Percentiles rank a stretch among this genome's conserved stretches.
phyloP scores from a whole-genome alignment of 306 rosid species.

The Leucaena leucocephala region DNA sequence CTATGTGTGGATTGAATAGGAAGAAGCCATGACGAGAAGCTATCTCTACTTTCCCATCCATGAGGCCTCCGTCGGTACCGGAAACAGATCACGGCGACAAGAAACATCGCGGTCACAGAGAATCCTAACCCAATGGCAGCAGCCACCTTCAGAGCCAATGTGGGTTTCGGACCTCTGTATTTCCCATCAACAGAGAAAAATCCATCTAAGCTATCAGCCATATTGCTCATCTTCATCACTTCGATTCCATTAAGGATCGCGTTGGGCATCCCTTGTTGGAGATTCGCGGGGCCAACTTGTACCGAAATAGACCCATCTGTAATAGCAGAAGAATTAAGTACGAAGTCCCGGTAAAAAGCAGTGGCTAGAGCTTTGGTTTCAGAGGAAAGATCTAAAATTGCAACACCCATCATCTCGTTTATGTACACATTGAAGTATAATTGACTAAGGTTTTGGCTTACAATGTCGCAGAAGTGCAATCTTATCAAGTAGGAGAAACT shows the following conservation, averaged over 20 bases:
- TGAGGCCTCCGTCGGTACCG: slow-evolving; percentile 62
- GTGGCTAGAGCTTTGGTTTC: slow-evolving; percentile 59
- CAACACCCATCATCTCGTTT: slow-evolving; percentile 53
- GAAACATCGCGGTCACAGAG: slow-evolving; percentile 42
- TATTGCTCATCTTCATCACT: slow-evolving; percentile 74
- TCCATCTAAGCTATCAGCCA: slow-evolving; percentile 64
- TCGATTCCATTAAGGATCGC: slow-evolving; percentile 85
- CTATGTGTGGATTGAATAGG: slow-evolving; percentile 46
- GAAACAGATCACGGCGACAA: slow-evolving; percentile 40
- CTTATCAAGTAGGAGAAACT: slow-evolving; percentile 72
- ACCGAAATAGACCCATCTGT: slow-evolving; percentile 54
- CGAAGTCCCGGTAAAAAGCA: slow-evolving; percentile 65
- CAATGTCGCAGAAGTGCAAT: slow-evolving; percentile 85
- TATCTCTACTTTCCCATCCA: slow-evolving; percentile 49
- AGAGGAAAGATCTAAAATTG: slow-evolving; percentile 62
- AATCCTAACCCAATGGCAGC: slow-evolving; percentile 56
- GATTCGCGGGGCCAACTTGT: slow-evolving; percentile 60
- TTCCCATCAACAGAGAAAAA: slow-evolving; percentile 51
- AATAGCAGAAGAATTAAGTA: slow-evolving; percentile 45
- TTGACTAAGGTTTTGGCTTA: slow-evolving; percentile 50
- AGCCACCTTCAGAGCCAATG: slow-evolving; percentile 38
- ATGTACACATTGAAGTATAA: slow-evolving; percentile 69
- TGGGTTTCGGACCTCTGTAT: slow-evolving; percentile 45
- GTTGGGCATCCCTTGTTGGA: slow-evolving; percentile 42
- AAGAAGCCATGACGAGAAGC: slow-evolving; percentile 73